Base-by-base conservation (phyloP, 225 moss, liverwort and hornwort species). In the Sphagnum tenellum region DNA sequence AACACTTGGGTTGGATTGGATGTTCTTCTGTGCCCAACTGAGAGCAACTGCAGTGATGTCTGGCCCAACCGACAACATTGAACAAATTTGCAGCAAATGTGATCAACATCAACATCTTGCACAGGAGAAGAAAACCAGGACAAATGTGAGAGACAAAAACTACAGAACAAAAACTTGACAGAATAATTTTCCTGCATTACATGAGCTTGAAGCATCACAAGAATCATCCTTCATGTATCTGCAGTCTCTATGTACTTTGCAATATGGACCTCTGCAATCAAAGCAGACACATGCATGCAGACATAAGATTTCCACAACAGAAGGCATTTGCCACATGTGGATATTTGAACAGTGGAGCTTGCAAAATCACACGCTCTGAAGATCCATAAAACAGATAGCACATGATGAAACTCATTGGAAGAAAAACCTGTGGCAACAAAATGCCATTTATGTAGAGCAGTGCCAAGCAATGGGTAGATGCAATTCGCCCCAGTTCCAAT, bases 401-500 rank as follows among this genome's bases (percentile, higher is more conserved):
- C 1, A 1, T 29, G 29, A 29, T 29, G 29, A 29, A 29, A 29
- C 29, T 29, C 29, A 29, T 29, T 29, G 29, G 29, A 29, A 29
- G 29, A 29, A 29, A 29, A 29, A 98, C 98, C 98, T 88, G 98
- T 93, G 53, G 80, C 98, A 73, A 98, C 86, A 62, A 98, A 98
- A 51, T 75, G 86, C 98, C 98, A 98, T 63, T 87, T 82, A 58
- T 78, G 80, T 57, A 90, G 65, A 5, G 98, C 75, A 62, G 86
- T 79, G 59, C 98, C 98, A 3, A 98, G 78, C 53, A 98, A 78
- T 48, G 93, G 90, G 72, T 98, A 98, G 44, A 98, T 88, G 73
- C 98, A 93, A 74, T 90, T 98, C 45, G 98, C 98, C 63, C 98
- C 98, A 9, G 98, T 98, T 61, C 98, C 98, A 59, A 98, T 89